These are phyloP conservation scores for Podochytrium sp. DNA, from an alignment of 192 early-diverging fungal species.

Conservation along the genomic window DNA sequence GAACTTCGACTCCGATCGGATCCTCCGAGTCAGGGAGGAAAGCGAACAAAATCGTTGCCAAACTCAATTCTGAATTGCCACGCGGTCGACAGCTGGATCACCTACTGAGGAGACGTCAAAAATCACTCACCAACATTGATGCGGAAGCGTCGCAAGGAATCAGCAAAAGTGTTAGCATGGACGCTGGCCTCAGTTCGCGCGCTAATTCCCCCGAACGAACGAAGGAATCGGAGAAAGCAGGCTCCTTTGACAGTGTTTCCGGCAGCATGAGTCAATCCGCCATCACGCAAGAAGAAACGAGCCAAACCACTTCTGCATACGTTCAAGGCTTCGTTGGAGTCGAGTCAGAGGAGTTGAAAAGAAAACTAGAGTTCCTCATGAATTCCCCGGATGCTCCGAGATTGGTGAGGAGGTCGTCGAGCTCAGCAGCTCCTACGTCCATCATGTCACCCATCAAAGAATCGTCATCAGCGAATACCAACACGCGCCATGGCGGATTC, in stretches of 20 bases:
- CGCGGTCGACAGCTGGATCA: constrained; percentile 3
- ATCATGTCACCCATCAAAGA: neutral
- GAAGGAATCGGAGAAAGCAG: constrained; percentile 1
- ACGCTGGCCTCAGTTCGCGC: constrained; percentile 6
- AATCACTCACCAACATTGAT: constrained; percentile 22
- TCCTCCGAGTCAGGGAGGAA: neutral
- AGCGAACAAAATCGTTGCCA: neutral
- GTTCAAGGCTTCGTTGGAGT: neutral
- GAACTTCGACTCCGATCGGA: neutral
- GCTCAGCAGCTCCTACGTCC: neutral
- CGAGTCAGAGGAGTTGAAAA: constrained; percentile 20
- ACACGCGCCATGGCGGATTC: constrained; percentile 15
- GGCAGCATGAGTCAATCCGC: neutral
- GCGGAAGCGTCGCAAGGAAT: neutral
- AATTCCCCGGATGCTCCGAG: neutral
- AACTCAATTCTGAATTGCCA: neutral
- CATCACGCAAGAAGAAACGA: neutral
- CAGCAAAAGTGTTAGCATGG: constrained; percentile 26
- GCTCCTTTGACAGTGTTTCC: constrained; percentile 13
- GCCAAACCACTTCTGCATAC: neutral
- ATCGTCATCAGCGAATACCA: neutral
- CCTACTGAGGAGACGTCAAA: constrained; percentile 19
- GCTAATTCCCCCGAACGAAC: neutral
- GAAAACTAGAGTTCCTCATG: constrained; percentile 20
- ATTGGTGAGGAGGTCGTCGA: neutral